Base-by-base conservation (phyloP, 352 stramenopile genomes). In the Phytophthora podocarpi region DNA sequence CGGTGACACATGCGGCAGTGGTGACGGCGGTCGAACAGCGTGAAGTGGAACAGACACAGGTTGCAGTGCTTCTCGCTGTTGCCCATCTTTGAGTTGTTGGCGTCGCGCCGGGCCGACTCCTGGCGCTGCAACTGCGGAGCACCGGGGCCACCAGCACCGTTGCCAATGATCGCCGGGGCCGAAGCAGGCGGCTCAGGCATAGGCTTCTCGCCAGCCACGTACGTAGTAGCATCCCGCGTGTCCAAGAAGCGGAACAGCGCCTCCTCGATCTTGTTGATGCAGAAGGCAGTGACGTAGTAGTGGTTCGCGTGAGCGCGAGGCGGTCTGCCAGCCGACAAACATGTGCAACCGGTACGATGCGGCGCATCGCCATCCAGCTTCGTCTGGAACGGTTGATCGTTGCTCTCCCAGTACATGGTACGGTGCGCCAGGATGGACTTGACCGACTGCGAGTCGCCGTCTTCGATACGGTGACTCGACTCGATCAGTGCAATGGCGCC, bases 371-470 rank as follows among this genome's bases (percentile, higher is more conserved):
- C 86, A 28, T 95, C 84, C 15, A 95, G 64, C 16, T 76, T 74
- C 6, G 75, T 87, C 77, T 95, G 86, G 65, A 93, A 93, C 10
- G 64, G 63, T 28, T 76, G 42, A 57, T 95, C 86, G 48, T 95
- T 91, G 57, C 83, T 91, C 60, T 95, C 84, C 88, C 88, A 96
- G 70, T 96, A 95, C 82, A 96, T 95, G 6, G 86, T 91, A 39
- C 87, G 88, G 49, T 94, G 84, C 20, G 87, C 86, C 21, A 96
- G 62, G 51, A 96, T 93, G 30, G 76, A 90, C 61, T 94, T 93
- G 50, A 94, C 85, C 5, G 84, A 93, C 52, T 94, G 85, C 47
- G 85, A 90, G 67, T 95, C 87, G 34, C 84, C 85, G 47, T 93
- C 84, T 54, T 92, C 85, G 39, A 94, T 92, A 35, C 86, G 85